Percentiles rank a stretch among this genome's conserved stretches.
Conservation (phyloP, 2,329 filamentous ascomycete genomes). For the Arthrobotrys musiformis region DNA sequence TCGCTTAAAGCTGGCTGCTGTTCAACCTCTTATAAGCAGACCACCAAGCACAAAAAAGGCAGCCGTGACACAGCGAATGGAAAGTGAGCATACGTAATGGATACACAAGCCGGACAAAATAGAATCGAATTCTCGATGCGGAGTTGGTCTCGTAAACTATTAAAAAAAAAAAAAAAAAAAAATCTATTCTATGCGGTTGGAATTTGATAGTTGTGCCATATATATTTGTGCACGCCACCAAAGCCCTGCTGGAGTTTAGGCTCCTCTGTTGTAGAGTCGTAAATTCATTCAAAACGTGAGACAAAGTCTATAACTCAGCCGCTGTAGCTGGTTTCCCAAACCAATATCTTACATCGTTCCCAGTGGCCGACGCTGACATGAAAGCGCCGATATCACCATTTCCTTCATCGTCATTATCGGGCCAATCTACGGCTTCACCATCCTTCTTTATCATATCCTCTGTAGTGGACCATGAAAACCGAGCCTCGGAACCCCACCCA, state of each 20-base stretch:
- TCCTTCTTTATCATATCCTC: slow-evolving; percentile 92
- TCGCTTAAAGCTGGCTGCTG: slow-evolving; percentile 14
- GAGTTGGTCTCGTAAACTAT: background rate
- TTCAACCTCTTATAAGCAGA: slow-evolving; percentile 5
- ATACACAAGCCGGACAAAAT: background rate
- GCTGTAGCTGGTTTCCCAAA: slow-evolving; percentile 20
- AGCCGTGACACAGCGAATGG: slow-evolving; percentile 1
- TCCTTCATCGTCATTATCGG: slow-evolving; percentile 72
- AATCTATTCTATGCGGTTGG: background rate
- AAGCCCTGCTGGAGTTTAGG: background rate
- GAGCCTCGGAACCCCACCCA: slow-evolving; percentile 91
- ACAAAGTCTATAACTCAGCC: slow-evolving; percentile 13
- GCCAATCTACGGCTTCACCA: slow-evolving; percentile 84
- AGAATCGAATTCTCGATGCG: background rate
- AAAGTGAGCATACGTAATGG: slow-evolving; percentile 9
- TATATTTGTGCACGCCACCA: background rate
- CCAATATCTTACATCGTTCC: slow-evolving; percentile 27
- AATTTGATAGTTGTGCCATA: background rate
- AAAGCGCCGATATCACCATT: slow-evolving; percentile 35
- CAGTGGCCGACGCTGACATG: background rate
- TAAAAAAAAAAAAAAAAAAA: too few species aligned
- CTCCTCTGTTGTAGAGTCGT: background rate
- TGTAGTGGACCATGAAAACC: slow-evolving; percentile 95
- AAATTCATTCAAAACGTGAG: background rate
- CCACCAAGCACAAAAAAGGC: background rate